Evolutionary conservation across 164 flowering plant genomes (phyloP).

Genomic region (Litsea cubeba): DNA sequence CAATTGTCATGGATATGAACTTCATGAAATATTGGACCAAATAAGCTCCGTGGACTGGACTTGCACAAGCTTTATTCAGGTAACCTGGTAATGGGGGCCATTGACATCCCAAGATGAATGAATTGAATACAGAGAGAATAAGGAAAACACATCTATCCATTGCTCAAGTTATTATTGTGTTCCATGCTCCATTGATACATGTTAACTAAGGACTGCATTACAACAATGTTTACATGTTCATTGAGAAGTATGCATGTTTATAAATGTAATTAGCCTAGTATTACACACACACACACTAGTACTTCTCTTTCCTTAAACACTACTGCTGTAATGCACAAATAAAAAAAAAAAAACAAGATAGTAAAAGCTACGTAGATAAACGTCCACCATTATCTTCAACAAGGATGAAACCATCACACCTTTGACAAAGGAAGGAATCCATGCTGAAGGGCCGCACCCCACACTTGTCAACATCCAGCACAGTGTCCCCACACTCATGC

Average conservation of each 20-base stretch:
- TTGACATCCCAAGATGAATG: too few species aligned
- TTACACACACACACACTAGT: neutral
- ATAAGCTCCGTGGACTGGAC: too few species aligned
- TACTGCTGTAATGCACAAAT: neutral
- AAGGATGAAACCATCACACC: neutral
- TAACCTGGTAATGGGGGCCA: too few species aligned
- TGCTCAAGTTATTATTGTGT: too few species aligned
- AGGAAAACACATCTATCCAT: too few species aligned
- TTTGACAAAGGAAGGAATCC: slow-evolving; percentile 24
- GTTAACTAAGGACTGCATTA: too few species aligned
- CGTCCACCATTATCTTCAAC: neutral
- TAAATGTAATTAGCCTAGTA: neutral
- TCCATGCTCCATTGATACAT: too few species aligned
- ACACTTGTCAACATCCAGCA: slow-evolving; percentile 26
- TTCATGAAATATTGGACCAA: too few species aligned
- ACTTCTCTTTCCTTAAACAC: neutral
- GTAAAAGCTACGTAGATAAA: neutral
- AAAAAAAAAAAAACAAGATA: neutral
- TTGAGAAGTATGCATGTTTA: neutral
- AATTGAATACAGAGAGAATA: too few species aligned
- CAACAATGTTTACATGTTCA: too few species aligned
- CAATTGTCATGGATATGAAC: too few species aligned
- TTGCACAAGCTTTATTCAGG: too few species aligned
- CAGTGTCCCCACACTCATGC: slow-evolving; percentile 36
- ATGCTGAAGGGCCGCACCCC: slow-evolving; percentile 34